Base-by-base conservation (phyloP, 768 basidiomycete species). In the Lactarius sanguifluus region DNA sequence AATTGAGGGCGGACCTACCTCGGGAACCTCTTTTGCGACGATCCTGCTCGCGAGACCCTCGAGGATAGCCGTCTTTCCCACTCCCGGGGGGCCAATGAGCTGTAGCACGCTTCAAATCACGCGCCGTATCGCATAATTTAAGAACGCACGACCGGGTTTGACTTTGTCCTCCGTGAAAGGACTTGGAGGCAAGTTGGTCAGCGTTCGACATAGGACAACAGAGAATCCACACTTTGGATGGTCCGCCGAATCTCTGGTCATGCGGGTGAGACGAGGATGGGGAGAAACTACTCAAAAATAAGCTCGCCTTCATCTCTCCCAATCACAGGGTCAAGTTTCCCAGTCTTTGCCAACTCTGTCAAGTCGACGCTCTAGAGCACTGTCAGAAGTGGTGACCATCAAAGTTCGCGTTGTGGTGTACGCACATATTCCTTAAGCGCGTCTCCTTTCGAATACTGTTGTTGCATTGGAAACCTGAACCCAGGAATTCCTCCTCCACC, bases 51-150 rank as follows among this genome's bases (percentile, higher is more conserved):
- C 94, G 18, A 97, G 82, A 2, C 94, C 94, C 77, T 96, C 94
- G 15, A 96, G 75, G 60, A 96, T 94, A 0, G 94, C 93, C 0
- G 94, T 96, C 78, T 97, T 97, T 0, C 94, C 94, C 15, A 95
- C 92, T 65, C 94, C 94, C 3, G 94, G 92, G 30, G 91, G 88
- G 7, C 92, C 90, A 62, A 92, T 90, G 56, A 92, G 82, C 89
- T 90, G 10, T 50, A 25, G 55, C 32, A 13, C 6, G 20, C 5
- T 40, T 50, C 15, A 64, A 20, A 30, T 4, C 8, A 62, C 55
- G 20, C 4, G 15, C 38, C 2, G 7, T 7, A 8, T 40, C 12
- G n/a, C 34, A 64, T 15, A 34, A 20, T 15, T 23, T 16, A 8
- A 5, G 61, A 18, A 78, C 87, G 59, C 76, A 87, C 91, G 70